A percentile compares a stretch with the other conserved stretches of the same genome.
These are phyloP conservation scores for Odontarrhena argentea DNA, from an alignment of 345 rosid genomes.

Conservation along the genomic window DNA sequence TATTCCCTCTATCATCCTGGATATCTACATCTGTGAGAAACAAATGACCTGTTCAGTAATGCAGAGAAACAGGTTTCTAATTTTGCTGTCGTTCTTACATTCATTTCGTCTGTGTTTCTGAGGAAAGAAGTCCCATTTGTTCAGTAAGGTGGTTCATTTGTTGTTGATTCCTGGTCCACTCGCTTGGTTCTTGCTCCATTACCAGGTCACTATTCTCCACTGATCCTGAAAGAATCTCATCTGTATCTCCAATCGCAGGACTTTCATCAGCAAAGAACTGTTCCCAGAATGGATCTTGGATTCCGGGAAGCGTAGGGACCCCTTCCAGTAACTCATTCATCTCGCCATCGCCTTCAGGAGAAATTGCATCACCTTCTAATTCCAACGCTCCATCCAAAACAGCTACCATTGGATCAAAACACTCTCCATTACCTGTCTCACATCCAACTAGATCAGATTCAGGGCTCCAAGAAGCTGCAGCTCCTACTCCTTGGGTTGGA, in stretches of 20 bases:
- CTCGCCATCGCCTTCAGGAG: conserved; percentile 49
- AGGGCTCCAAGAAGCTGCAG: conserved; percentile 44
- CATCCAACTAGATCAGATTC: conserved; percentile 49
- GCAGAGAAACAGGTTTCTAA: conserved; percentile 15
- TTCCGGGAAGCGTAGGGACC: conserved; percentile 58
- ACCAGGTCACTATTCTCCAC: conserved; percentile 44
- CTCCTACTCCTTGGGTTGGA: conserved; percentile 44
- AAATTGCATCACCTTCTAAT: conserved; percentile 43
- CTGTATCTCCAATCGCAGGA: conserved; percentile 55
- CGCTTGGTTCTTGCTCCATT: conserved; percentile 43
- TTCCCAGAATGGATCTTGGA: conserved; percentile 68
- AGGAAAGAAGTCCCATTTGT: conserved; percentile 74
- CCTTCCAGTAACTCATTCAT: conserved; percentile 51
- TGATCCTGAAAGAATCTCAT: conserved; percentile 50
- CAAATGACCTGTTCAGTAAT: conserved; percentile 12
- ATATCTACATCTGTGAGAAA: conserved; percentile 16
- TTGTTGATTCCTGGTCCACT: conserved; percentile 48
- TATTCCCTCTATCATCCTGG: conserved; percentile 19
- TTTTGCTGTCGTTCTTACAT: conserved; percentile 4
- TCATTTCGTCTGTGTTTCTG: conserved; percentile 49
- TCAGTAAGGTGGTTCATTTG: conserved; percentile 63
- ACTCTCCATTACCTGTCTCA: conserved; percentile 47
- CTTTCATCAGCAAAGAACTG: conserved; percentile 55
- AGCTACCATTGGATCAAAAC: conserved; percentile 48
- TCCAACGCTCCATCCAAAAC: conserved; percentile 45